phyloP scores from a whole-genome alignment of 768 basidiomycete genomes.

The Crucibulum laeve region DNA sequence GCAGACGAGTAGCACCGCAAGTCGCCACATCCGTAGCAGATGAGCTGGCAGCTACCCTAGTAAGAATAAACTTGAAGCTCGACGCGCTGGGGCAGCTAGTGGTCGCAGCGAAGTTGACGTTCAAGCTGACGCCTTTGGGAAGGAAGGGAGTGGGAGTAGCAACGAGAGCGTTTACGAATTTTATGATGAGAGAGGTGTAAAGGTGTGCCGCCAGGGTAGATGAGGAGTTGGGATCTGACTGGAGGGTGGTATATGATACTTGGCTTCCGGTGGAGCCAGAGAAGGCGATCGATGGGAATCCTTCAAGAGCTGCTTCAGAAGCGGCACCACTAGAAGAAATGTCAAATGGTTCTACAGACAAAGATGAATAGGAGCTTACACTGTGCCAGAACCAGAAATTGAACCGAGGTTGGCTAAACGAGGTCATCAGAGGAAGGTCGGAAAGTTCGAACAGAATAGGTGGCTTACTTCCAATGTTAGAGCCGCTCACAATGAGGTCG shows the following conservation, averaged over 20 bases:
- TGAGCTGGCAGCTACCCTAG: slow-evolving; percentile 27
- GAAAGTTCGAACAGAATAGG: not conserved
- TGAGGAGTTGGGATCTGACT: slow-evolving; percentile 23
- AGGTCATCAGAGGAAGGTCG: slow-evolving; percentile 1
- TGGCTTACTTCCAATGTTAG: slow-evolving; percentile 39
- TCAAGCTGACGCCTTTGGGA: slow-evolving; percentile 36
- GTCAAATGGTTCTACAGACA: not conserved
- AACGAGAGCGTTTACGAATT: slow-evolving; percentile 31
- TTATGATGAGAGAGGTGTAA: slow-evolving; percentile 38
- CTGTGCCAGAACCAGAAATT: slow-evolving; percentile 34
- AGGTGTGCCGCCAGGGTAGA: slow-evolving; percentile 32
- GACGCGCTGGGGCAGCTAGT: slow-evolving; percentile 30
- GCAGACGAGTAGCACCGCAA: slow-evolving; percentile 38
- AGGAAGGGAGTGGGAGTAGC: slow-evolving; percentile 27
- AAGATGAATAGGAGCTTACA: slow-evolving; percentile 22
- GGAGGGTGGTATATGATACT: slow-evolving; percentile 49
- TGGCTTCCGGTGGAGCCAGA: slow-evolving; percentile 33
- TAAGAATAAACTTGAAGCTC: slow-evolving; percentile 39
- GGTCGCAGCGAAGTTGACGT: slow-evolving; percentile 46
- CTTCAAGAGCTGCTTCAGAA: slow-evolving; percentile 40
- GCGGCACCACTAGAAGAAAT: slow-evolving; percentile 37
- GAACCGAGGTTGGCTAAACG: slow-evolving; percentile 27
- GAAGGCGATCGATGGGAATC: slow-evolving; percentile 48
- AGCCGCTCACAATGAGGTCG: slow-evolving; percentile 42
- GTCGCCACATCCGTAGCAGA: slow-evolving; percentile 34